phyloP scores from a whole-genome alignment of 2,329 filamentous ascomycete species.

The Paraphaeosphaeria minitans region DNA sequence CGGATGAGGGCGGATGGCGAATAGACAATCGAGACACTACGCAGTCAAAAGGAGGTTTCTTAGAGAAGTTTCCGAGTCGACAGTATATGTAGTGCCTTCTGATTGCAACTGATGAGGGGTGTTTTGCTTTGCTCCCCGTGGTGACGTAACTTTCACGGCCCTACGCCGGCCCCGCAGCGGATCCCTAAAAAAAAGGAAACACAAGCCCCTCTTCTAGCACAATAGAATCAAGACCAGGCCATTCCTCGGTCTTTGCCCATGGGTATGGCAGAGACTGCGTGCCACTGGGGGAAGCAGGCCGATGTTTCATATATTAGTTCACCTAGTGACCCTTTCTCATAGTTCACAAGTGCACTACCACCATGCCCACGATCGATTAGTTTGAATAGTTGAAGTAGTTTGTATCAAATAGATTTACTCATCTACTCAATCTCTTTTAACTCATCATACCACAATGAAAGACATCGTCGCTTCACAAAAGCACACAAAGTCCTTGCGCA shows the following conservation, averaged over 20 bases:
- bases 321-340: not conserved
- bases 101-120: not conserved
- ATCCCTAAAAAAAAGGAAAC: not conserved
- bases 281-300: not conserved
- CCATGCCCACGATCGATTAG: not conserved
- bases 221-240: too few relatives aligned
- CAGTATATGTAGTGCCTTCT: not conserved
- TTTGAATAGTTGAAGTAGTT: not conserved
- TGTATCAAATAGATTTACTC: not conserved
- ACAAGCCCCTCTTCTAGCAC: not conserved
- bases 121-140: not conserved
- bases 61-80: not conserved
- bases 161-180: slow-evolving; percentile 8
- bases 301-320: not conserved
- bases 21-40: not conserved
- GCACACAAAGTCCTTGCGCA: slow-evolving; percentile 4
- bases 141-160: slow-evolving; percentile 11
- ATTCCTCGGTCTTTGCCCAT: not conserved
- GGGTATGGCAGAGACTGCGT: not conserved
- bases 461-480: slow-evolving; percentile 7
- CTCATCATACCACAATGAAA: not conserved
- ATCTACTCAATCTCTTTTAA: not conserved
- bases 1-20: not conserved
- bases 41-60: not conserved
- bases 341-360: too few relatives aligned